A percentile compares a stretch with the other conserved stretches of the same genome.
Evolutionary conservation across 169 alveolate species (phyloP).

Genomic region (Plasmodium chabaudi): DNA sequence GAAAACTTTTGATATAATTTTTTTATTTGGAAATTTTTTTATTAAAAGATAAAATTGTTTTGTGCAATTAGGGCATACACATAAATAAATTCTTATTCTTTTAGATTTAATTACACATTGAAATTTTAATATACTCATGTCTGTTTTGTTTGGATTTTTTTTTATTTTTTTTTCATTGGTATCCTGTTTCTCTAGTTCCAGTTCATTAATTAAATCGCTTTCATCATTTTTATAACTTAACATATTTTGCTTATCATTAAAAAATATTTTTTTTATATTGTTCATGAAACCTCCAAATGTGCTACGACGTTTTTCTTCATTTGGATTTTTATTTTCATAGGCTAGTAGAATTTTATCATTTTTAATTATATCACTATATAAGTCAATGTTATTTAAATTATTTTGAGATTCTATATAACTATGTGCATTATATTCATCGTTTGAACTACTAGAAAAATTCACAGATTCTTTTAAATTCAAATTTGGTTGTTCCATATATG

Average conservation of each 20-base stretch:
- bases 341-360: slow-evolving; percentile 13
- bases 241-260: neutral
- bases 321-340: slow-evolving; percentile 14
- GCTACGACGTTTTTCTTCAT: neutral
- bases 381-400: slow-evolving; percentile 1
- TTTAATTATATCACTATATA: slow-evolving; percentile 3
- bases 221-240: neutral
- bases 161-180: neutral
- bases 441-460: neutral
- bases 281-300: slow-evolving; percentile 23
- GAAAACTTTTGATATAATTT: slow-evolving; percentile 37
- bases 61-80: slow-evolving; percentile 60
- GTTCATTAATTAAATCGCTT: neutral
- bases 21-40: slow-evolving; percentile 29
- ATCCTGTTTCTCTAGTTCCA: too few species aligned
- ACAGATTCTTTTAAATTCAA: too few species aligned
- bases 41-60: slow-evolving; percentile 47
- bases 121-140: slow-evolving; percentile 8
- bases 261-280: slow-evolving; percentile 27
- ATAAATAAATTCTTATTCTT: slow-evolving; percentile 16
- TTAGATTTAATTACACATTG: slow-evolving; percentile 20
- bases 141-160: neutral
- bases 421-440: neutral
- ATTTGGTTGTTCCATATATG: too few species aligned
- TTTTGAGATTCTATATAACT: neutral